These are phyloP conservation scores for Amylocystis lapponica DNA, from an alignment of 768 basidiomycete species.

Conservation along the genomic window DNA sequence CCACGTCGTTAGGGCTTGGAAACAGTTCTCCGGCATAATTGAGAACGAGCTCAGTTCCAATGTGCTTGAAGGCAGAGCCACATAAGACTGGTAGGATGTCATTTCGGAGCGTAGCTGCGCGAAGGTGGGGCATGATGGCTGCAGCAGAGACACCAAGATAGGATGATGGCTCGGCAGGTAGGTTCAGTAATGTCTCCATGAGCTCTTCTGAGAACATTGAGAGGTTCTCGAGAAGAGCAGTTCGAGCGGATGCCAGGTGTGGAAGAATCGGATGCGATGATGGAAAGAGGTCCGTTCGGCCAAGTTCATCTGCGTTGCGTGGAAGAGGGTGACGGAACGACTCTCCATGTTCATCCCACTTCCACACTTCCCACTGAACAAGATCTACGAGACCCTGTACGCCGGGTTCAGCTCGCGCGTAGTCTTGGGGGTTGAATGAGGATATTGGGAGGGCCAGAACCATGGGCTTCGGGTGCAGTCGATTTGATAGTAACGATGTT, in stretches of 20 bases:
- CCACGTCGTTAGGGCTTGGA: constrained; percentile 66
- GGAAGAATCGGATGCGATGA: constrained; percentile 60
- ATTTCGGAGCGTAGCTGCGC: constrained; percentile 58
- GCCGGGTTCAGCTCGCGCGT: constrained; percentile 71
- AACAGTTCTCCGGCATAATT: constrained; percentile 78
- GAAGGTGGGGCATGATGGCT: constrained; percentile 57
- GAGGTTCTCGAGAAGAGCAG: constrained; percentile 67
- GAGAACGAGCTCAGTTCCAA: constrained; percentile 78
- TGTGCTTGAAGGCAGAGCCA: constrained; percentile 74
- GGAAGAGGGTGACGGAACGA: constrained; percentile 44
- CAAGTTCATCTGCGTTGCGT: constrained; percentile 38
- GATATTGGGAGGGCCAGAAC: constrained; percentile 69
- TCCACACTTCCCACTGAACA: constrained; percentile 80
- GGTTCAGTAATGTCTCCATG: constrained; percentile 62
- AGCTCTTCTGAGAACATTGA: constrained; percentile 77
- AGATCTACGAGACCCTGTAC: constrained; percentile 82
- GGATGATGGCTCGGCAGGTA: constrained; percentile 51
- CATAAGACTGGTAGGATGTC: constrained; percentile 76
- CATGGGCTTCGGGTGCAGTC: constrained; percentile 71
- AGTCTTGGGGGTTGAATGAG: constrained; percentile 63
- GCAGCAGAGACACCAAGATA: constrained; percentile 56
- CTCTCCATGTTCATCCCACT: constrained; percentile 53
- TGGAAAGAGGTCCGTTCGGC: constrained; percentile 39
- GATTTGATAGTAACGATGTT: constrained; percentile 65
- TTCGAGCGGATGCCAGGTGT: constrained; percentile 62